Base-by-base conservation (phyloP, 2,329 filamentous ascomycete genomes). In the Trichoderma asperellum region DNA sequence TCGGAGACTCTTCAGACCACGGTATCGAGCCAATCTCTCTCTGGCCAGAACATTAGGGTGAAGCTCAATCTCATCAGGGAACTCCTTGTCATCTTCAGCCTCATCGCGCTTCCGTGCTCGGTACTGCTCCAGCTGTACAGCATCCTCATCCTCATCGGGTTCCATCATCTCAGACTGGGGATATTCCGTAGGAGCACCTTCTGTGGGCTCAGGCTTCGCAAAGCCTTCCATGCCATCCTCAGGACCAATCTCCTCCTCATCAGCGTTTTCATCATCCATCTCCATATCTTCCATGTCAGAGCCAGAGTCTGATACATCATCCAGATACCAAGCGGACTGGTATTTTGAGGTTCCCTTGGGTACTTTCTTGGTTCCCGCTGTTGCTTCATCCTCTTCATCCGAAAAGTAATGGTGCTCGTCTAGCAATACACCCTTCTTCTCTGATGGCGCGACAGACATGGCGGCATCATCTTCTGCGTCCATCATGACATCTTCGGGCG, bases 361-460 rank as follows among this genome's bases (percentile, higher is more conserved):
- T 27, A 99, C 81, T 71, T 89, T 88, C 80, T 91, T 96, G 7
- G 92, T 92, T 37, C 83, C 81, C 43, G 85, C 81, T 21, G 69
- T 74, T 21, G 75, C 76, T 58, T 79, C 76, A 65, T 89, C 84
- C 53, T 96, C 91, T 58, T 96, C 93, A 55, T 98, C 95, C 0
- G 94, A 94, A 77, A 98, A 99, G 80, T 99, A 99, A 78, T 98
- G 95, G 79, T 99, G 95, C 73, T 98, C 95, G 74, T 99, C 96
- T 11, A 99, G 85, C 52, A 99, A 83, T 1, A 99, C 96, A 72
- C 95, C 96, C 81, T 95, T 97, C 77, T 90, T 90, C 55, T 86
- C 84, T 2, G 83, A 82, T 4, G 79, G 77, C 12, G 73, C 74
- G 6, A 70, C 68, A 3, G 73, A 73, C 75, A 80, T 78, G 35